Conservation (phyloP, 192 early-diverging fungal species). For the Backusella westeae region DNA sequence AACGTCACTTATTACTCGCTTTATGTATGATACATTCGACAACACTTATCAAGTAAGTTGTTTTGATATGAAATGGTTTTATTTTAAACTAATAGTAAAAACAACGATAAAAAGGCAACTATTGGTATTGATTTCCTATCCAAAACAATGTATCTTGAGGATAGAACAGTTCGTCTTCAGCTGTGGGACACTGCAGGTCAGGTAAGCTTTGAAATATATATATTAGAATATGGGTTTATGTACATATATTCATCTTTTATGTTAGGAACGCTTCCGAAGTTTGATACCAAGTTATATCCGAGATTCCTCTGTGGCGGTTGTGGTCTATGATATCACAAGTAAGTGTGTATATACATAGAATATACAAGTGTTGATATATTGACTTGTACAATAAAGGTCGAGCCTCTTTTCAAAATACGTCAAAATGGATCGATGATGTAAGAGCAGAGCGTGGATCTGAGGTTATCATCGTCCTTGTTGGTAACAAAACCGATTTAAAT, state of each 20-base stretch:
- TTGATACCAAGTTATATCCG: conserved; percentile 98
- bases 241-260: not conserved
- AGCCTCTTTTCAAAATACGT: conserved; percentile 94
- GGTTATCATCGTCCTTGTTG: conserved; percentile 97
- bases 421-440: conserved; percentile 99
- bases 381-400: conserved; percentile 60
- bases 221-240: not conserved
- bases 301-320: conserved; percentile 96
- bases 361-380: not conserved
- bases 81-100: not conserved
- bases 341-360: conserved; percentile 24
- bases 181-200: conserved; percentile 99
- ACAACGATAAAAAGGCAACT: conserved; percentile 68
- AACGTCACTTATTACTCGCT: conserved; percentile 97
- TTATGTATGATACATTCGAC: conserved; percentile 99
- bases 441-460: conserved; percentile 97
- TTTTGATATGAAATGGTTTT: not conserved
- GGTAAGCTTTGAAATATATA: conserved; percentile 35
- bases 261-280: conserved; percentile 91
- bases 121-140: conserved; percentile 99
- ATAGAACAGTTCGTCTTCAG: conserved; percentile 96
- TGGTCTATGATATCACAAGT: conserved; percentile 98
- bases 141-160: conserved; percentile 99
- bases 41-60: conserved; percentile 83
- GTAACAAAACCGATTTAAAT: conserved; percentile 98